Percentiles rank a stretch among this genome's conserved stretches.
phyloP scores from a whole-genome alignment of 495 filamentous ascomycete species.

The Jackrogersella multiformis region DNA sequence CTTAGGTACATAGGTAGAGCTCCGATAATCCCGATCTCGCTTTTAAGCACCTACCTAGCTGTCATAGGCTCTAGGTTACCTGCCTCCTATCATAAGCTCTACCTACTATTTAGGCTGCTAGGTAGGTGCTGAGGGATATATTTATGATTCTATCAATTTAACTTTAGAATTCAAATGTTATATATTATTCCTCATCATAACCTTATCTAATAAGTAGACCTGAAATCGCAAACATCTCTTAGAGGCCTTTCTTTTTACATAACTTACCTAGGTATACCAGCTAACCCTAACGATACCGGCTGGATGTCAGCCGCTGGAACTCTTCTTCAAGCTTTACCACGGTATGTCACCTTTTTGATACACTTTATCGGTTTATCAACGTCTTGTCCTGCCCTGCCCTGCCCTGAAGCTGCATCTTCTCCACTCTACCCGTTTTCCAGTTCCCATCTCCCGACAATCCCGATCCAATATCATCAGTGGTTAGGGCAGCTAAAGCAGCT shows the following conservation, averaged over 20 bases:
- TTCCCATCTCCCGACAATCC: constrained; percentile 24
- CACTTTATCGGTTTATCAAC: neutral
- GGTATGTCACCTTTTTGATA: constrained; percentile 25
- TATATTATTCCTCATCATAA: too few relatives aligned
- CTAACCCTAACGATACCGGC: neutral
- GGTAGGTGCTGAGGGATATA: too few relatives aligned
- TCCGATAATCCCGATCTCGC: constrained; percentile 19
- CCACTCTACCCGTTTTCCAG: constrained; percentile 1
- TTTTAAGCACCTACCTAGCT: neutral
- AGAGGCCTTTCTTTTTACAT: neutral
- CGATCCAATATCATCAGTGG: constrained; percentile 22
- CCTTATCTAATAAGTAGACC: neutral
- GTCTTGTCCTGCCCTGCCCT: neutral
- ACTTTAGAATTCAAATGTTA: too few relatives aligned
- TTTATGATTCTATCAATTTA: too few relatives aligned
- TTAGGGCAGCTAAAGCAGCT: constrained; percentile 11
- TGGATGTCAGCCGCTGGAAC: constrained; percentile 23
- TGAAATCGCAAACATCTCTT: neutral
- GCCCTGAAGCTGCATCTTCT: neutral
- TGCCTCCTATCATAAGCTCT: too few relatives aligned
- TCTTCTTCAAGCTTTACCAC: constrained; percentile 11
- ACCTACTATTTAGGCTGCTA: too few relatives aligned
- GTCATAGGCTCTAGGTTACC: too few relatives aligned
- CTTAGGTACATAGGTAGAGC: too few relatives aligned
- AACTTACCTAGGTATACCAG: neutral